Conservation (phyloP, 2,329 filamentous ascomycete genomes). For the Fusarium marasasianum region DNA sequence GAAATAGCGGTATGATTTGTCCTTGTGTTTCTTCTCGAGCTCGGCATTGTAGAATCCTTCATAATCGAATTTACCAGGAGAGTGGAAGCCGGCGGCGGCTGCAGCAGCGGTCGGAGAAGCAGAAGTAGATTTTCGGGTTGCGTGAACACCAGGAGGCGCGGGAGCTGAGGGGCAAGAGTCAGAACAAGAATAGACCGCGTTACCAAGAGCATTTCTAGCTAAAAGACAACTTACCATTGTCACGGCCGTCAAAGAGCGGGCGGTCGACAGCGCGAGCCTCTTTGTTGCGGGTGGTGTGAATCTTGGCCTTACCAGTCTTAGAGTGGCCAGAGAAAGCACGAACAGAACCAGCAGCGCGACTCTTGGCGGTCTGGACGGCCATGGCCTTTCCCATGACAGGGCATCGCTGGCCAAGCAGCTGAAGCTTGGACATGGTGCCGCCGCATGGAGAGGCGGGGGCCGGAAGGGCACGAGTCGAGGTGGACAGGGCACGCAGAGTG, state of each 20-base stretch:
- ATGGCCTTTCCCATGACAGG: conserved; percentile 99
- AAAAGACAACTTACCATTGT: conserved; percentile 58
- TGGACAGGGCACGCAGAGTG: conserved; percentile 88
- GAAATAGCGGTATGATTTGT: conserved; percentile 99
- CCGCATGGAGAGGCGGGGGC: conserved; percentile 72
- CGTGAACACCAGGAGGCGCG: conserved; percentile 37
- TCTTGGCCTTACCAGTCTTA: conserved; percentile 71
- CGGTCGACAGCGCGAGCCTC: conserved; percentile 81
- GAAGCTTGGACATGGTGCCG: conserved; percentile 95
- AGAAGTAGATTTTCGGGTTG: conserved; percentile 37
- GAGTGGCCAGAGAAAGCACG: conserved; percentile 61
- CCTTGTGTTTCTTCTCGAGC: conserved; percentile 98
- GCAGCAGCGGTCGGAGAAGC: conserved; percentile 35
- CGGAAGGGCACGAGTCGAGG: conserved; percentile 62
- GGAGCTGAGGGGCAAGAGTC: conserved; percentile 25
- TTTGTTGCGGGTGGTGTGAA: conserved; percentile 83
- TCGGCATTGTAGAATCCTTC: conserved; percentile 87
- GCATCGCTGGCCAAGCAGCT: conserved; percentile 92
- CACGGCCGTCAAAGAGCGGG: conserved; percentile 56
- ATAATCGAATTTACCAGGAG: conserved; percentile 81
- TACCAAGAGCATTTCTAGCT: neutral
- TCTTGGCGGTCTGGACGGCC: conserved; percentile 78
- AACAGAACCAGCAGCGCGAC: conserved; percentile 59
- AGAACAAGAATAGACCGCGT: conserved; percentile 6
- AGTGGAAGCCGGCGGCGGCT: conserved; percentile 41